Base-by-base conservation (phyloP, 1,284 basidiomycete species). In the Boletus subluridellus region DNA sequence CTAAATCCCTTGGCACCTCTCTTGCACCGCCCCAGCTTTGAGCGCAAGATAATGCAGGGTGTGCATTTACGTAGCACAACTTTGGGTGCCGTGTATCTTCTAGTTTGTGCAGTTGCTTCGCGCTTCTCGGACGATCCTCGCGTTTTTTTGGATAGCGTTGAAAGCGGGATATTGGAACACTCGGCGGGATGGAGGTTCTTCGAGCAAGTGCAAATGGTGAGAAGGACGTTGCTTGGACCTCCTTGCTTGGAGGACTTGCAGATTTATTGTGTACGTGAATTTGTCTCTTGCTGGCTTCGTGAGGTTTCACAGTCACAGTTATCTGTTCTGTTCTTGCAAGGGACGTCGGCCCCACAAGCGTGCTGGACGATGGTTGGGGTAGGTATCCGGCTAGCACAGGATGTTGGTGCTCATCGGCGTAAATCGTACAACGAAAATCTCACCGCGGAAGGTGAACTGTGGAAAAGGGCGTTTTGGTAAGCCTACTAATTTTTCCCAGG, bases 401-500 rank as follows among this genome's bases (percentile, higher is more conserved):
- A 88, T 61, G 81, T 87, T 0, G 86, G 86, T n/a, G 85, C 83
- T 6, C 86, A 88, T 64, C 71, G 84, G 4, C 73, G 79, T 41
- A 82, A 82, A 60, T 71, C 76, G 1, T 75, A 77, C 39, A 69
- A 67, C 15, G 71, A 70, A 9, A 69, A 70, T 5, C 63, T 74
- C 39, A 79, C 78, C 0, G 73, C 78, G 0, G 81, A 89, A 55
- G 80, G 86, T 52, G 89, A 93, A 61, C 72, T 90, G 24, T 89
- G 85, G 81, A 90, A 87, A 62, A 81, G 92, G 4, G 87, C 84
- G 1, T 95, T 94, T 71, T 94, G 91, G 92, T 90, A 64, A 24
- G 72, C 14, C 14, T 24, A 3, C 15, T 8, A 5, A 34, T 37
- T 57, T 15, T 35, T 54, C n/a, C 3, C 3, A 8, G 38, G 15